Conservation (phyloP, 208 protist species). For the Acanthamoeba sp. region DNA sequence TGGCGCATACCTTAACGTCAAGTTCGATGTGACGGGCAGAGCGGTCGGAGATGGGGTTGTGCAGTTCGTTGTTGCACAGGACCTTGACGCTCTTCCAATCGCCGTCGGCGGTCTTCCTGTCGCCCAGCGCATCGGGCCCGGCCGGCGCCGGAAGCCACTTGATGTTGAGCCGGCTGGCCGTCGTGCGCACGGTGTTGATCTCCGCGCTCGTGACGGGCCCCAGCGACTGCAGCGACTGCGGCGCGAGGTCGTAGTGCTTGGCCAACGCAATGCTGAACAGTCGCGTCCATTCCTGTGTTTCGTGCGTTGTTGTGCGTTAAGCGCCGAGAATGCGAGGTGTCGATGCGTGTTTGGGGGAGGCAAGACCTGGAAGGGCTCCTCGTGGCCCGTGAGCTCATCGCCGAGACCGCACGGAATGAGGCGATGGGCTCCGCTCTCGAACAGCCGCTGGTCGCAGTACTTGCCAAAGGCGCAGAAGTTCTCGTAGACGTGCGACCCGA, state of each 20-base stretch:
- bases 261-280: not conserved
- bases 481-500: constrained; percentile 38
- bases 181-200: not conserved
- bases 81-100: not conserved
- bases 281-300: not conserved
- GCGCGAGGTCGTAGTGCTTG: not conserved
- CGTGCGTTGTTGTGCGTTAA: not conserved
- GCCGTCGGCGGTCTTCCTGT: not conserved
- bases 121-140: not conserved
- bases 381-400: constrained; percentile 34
- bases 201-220: not conserved
- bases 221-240: not conserved
- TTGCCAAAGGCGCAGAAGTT: constrained; percentile 43
- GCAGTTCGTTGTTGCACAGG: not conserved
- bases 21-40: constrained; percentile 6
- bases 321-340: not conserved
- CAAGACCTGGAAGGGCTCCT: not conserved
- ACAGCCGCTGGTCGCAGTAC: not conserved
- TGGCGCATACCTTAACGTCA: not conserved
- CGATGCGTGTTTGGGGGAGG: not conserved
- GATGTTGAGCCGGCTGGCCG: not conserved
- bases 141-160: not conserved
- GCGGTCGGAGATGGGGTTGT: not conserved
- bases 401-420: not conserved
- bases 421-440: not conserved